Conservation (phyloP, 768 basidiomycete species). For the Termitomyces sp. region DNA sequence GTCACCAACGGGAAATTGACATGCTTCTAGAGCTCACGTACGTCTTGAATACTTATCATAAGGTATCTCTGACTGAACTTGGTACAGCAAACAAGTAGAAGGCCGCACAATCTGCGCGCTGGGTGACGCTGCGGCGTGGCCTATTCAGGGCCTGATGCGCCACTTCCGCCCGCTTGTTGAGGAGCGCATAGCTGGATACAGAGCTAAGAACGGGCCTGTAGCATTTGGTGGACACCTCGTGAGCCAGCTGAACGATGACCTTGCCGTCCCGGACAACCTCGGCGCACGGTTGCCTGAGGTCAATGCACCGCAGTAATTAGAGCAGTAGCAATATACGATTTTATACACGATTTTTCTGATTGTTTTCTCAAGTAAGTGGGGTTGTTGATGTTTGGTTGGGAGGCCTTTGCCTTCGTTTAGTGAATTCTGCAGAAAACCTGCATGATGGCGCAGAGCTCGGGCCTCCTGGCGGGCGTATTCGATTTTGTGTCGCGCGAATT, state of each 20-base stretch:
- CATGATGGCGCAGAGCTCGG: constrained; percentile 23
- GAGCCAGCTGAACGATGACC: constrained; percentile 61
- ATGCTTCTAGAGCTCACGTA: constrained; percentile 96
- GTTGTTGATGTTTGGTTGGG: constrained; percentile 8
- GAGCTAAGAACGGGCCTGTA: constrained; percentile 73
- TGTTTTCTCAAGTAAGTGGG: no score
- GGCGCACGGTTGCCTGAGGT: constrained; percentile 48
- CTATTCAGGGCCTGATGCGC: constrained; percentile 95
- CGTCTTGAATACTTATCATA: constrained; percentile 19
- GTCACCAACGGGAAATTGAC: constrained; percentile 92
- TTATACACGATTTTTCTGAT: not conserved
- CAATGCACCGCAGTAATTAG: constrained; percentile 19
- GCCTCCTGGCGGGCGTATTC: constrained; percentile 62
- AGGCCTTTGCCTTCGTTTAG: not conserved
- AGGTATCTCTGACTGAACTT: not conserved
- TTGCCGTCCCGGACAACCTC: constrained; percentile 75
- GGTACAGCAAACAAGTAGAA: constrained; percentile 86
- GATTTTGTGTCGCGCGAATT: constrained; percentile 70
- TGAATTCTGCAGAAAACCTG: not conserved
- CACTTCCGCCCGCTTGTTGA: constrained; percentile 98
- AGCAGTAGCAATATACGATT: not conserved
- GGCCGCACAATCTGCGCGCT: constrained; percentile 96
- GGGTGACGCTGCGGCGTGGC: constrained; percentile 98
- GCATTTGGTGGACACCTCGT: constrained; percentile 83
- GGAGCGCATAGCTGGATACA: constrained; percentile 76